Evolutionary conservation across 805 yeast genomes (phyloP), one percentile per base, ranked within the genome.

Genomic region (Torulaspora indica): DNA sequence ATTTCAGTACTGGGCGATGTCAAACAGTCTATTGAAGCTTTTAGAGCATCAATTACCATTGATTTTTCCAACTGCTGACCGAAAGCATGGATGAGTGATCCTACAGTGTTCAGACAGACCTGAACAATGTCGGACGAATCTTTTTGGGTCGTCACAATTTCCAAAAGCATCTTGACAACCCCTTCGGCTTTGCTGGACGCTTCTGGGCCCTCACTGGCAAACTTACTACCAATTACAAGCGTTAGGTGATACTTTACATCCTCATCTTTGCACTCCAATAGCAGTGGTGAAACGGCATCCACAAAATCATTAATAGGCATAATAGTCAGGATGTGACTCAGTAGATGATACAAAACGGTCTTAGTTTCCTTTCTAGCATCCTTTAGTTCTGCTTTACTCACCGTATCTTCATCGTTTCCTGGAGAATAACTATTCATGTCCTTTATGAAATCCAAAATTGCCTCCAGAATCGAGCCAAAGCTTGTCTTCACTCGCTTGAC

Each of bases 251-350:
- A 75, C 46, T 80, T 79, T 37, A 83, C 73, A 42, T 72, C 75
- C 42, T 71, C 60, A 9, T 78, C 52, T 10, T 53, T 46, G 14
- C 47, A 54, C 22, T 51, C 54, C 6, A 48, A 46, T 35, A 66
- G 45, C 39, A 80, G 57, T 7, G 71, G 68, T 22, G 74, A 67
- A 18, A 85, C 74, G 1, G 95, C 78, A 13, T 73, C 69, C 23
- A 83, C 82, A 61, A 86, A 90, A 52, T 79, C 76, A 49, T 74
- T 74, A 51, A 89, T 76, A 24, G 98, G 96, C 42, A 91, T 69
- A 49, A 88, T 70, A 46, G 79, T 79, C 47, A 91, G 68, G 50
- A 82, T 68, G 52, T 77, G 77, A 27, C 79, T 77, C 51, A 91
- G 70, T 40, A 86, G 64, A 22, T 70, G 72, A 58, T 79, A 78